These are phyloP conservation scores for Fusarium dimerum DNA, from an alignment of 2,329 filamentous ascomycete species.

Conservation along the genomic window DNA sequence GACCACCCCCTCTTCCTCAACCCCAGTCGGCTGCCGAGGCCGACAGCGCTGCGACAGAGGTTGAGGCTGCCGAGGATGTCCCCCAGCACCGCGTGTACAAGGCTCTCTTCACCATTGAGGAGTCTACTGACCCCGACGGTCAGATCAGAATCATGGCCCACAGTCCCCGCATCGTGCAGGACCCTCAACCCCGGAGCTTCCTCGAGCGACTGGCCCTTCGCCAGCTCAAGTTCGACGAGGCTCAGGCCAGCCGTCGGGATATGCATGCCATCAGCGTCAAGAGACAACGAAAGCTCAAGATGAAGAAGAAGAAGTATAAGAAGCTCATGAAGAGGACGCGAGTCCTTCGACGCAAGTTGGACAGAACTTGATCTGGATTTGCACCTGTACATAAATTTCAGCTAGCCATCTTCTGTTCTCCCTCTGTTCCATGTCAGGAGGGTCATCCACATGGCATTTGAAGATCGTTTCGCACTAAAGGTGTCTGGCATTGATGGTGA, in stretches of 20 bases:
- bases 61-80: constrained; percentile 36
- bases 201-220: constrained; percentile 70
- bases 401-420: constrained; percentile 23
- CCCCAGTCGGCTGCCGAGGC: constrained; percentile 51
- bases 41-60: constrained; percentile 32
- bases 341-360: constrained; percentile 83
- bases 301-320: constrained; percentile 99
- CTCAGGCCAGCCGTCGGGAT: constrained; percentile 45
- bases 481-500: constrained; percentile 35
- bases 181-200: constrained; percentile 56
- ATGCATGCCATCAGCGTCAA: constrained; percentile 90
- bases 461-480: constrained; percentile 25
- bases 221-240: constrained; percentile 60
- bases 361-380: constrained; percentile 52
- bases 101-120: constrained; percentile 67
- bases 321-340: constrained; percentile 94
- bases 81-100: constrained; percentile 60
- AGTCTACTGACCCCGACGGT: constrained; percentile 60
- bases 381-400: constrained; percentile 29
- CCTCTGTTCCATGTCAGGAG: constrained; percentile 13
- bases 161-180: constrained; percentile 58
- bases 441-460: constrained; percentile 18
- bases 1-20: constrained; percentile 77
- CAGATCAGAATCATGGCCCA: constrained; percentile 62
- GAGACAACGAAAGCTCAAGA: constrained; percentile 91